These are phyloP conservation scores for Ottelia alismoides DNA, from an alignment of 106 monocot genomes.

Conservation along the genomic window DNA sequence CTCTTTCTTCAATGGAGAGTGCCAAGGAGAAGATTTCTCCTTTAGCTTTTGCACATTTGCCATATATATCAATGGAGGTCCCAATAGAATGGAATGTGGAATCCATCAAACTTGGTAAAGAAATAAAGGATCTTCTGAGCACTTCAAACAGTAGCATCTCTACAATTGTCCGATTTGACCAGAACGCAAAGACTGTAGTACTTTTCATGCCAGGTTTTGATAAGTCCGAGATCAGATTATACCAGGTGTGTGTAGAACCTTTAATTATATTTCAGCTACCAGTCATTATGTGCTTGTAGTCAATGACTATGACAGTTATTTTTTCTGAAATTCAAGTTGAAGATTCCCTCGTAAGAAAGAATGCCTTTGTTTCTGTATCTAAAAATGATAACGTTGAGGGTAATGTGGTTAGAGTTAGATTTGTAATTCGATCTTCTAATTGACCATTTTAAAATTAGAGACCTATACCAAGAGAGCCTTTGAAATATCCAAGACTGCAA, in stretches of 20 bases:
- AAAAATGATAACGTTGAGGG: too few relatives aligned
- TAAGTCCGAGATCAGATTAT: constrained; percentile 88
- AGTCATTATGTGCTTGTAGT: too few relatives aligned
- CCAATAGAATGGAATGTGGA: constrained; percentile 38
- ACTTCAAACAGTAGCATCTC: constrained; percentile 5
- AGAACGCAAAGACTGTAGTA: constrained; percentile 35
- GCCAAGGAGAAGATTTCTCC: constrained; percentile 47
- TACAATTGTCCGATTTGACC: constrained; percentile 57
- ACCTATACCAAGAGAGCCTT: too few relatives aligned
- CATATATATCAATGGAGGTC: constrained; percentile 34
- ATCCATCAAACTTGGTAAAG: constrained; percentile 19
- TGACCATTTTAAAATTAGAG: too few relatives aligned
- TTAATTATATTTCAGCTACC: too few relatives aligned
- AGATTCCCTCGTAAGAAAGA: too few relatives aligned
- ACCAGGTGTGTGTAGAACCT: constrained; percentile 39
- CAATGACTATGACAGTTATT: too few relatives aligned
- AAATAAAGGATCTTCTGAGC: constrained; percentile 35
- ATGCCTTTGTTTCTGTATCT: too few relatives aligned
- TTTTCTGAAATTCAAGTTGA: too few relatives aligned
- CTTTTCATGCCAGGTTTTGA: constrained; percentile 95
- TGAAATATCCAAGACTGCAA: too few relatives aligned
- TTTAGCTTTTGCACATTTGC: constrained; percentile 42
- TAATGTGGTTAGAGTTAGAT: too few relatives aligned
- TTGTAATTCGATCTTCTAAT: too few relatives aligned
- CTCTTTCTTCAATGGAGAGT: constrained; percentile 14